Percentiles rank a stretch among this genome's conserved stretches.
Evolutionary conservation across 495 filamentous ascomycete species (phyloP).

Genomic region (Penicillium turbatum): DNA sequence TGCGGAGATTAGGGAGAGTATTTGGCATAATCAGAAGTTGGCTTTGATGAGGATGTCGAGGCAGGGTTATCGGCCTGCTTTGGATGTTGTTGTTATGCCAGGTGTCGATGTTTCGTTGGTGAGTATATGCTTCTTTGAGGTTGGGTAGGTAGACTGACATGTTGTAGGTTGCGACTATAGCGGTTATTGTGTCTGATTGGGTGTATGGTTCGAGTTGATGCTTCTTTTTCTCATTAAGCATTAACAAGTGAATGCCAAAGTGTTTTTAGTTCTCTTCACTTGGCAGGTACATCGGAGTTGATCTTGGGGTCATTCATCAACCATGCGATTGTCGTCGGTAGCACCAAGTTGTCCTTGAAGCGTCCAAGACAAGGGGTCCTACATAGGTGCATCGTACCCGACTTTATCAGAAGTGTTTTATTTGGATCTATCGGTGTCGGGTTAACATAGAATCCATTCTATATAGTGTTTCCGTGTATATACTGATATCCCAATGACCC

Average conservation of each 20-base stretch:
- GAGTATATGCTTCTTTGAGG: neutral
- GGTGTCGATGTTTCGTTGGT: constrained; percentile 22
- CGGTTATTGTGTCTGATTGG: constrained; percentile 17
- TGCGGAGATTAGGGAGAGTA: constrained; percentile 20
- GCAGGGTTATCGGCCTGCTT: constrained; percentile 12
- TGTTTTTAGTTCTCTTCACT: neutral
- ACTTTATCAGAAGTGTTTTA: too few species aligned
- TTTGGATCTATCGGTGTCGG: too few species aligned
- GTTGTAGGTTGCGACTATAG: constrained; percentile 10
- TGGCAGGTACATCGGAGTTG: neutral
- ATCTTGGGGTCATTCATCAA: neutral
- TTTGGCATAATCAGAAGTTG: constrained; percentile 18
- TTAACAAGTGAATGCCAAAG: constrained; percentile 5
- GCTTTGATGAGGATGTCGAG: constrained; percentile 11
- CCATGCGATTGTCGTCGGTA: neutral
- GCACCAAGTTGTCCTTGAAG: neutral
- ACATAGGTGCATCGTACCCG: too few species aligned
- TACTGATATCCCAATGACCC: too few species aligned
- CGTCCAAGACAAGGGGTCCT: neutral
- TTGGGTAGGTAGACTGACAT: neutral
- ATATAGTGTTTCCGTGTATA: too few species aligned
- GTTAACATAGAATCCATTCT: too few species aligned
- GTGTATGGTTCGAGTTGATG: constrained; percentile 6
- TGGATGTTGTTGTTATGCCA: constrained; percentile 18
- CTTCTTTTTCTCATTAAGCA: neutral